Evolutionary conservation across 768 basidiomycete species (phyloP).

Genomic region (Gymnopilus junonius): DNA sequence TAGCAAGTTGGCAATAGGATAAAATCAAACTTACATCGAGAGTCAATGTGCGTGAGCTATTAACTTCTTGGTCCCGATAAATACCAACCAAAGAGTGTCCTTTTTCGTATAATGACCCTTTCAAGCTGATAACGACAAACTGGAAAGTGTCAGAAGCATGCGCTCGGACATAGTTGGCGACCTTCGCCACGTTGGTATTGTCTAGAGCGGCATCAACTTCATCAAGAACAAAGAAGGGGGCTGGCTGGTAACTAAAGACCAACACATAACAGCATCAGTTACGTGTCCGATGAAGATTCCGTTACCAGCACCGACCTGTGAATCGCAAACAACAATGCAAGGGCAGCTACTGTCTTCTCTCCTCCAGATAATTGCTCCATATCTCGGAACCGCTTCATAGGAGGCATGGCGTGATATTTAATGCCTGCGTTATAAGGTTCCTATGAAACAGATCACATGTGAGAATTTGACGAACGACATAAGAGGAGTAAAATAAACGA

Average conservation of each 20-base stretch:
- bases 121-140: conserved; percentile 97
- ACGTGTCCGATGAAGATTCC: not conserved
- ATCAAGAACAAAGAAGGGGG: conserved; percentile 98
- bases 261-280: not conserved
- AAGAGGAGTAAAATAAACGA: not conserved
- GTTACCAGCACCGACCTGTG: conserved; percentile 65
- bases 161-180: conserved; percentile 89
- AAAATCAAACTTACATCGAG: conserved; percentile 69
- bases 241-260: conserved; percentile 81
- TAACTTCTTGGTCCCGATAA: conserved; percentile 92
- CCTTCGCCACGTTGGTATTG: conserved; percentile 97
- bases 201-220: conserved; percentile 98
- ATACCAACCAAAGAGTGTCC: conserved; percentile 92
- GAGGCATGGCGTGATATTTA: conserved; percentile 99
- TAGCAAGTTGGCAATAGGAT: not conserved
- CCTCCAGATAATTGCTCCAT: conserved; percentile 99
- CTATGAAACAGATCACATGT: conserved; percentile 17
- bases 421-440: conserved; percentile 58
- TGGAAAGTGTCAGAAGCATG: conserved; percentile 89
- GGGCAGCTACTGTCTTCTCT: conserved; percentile 97
- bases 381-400: conserved; percentile 98
- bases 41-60: conserved; percentile 90
- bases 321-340: conserved; percentile 96
- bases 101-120: conserved; percentile 89
- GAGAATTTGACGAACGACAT: not conserved